Base-by-base conservation (phyloP, 441 rosid genomes). In the Breynia disticha region DNA sequence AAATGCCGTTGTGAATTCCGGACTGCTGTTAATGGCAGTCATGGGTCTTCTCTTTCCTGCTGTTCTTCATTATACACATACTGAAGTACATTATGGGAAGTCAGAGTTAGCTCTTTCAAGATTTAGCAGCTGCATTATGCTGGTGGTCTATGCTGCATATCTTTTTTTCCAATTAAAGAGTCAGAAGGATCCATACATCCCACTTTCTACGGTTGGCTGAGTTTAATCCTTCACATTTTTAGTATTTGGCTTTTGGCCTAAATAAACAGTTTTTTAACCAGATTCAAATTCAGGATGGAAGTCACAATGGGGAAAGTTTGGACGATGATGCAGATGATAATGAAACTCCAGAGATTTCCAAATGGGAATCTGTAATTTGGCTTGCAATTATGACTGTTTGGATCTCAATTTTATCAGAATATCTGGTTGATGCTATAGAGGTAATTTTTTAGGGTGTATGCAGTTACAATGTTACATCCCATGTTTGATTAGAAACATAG, bases 21-120 rank as follows among this genome's bases (percentile, higher is more conserved):
- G 98, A 46, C 72, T 91, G 81, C 78, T 91, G 65, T 65, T 91
- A 70, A 91, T 91, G 96, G 87, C 98, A 24, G 98, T 88, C 52
- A 91, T 91, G 98, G 95, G 98, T 54, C 67, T 88, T 50, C 84
- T 86, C 18, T 88, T 91, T 69, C 98, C 98, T 5, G 97, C 97
- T 52, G 94, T 84, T 56, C 85, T 91, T 61, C 89, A 91, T 68
- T 91, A 71, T 58, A 91, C 97, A 0, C 95, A 82, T 57, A 86
- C 91, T 13, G 98, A 91, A 67, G 90, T 86, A 63, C 95, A 82
- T 58, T 79, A 72, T 32, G 97, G 95, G 62, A 82, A 77, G 70
- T 88, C 98, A 15, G 98, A 91, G 69, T 69, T 91, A 69, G 84
- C 91, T 60, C 85, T 91, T 64, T 91, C 98, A 52, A 91, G 98